Evolutionary conservation across 768 basidiomycete species (phyloP).

Genomic region (Termitomyces heimii): DNA sequence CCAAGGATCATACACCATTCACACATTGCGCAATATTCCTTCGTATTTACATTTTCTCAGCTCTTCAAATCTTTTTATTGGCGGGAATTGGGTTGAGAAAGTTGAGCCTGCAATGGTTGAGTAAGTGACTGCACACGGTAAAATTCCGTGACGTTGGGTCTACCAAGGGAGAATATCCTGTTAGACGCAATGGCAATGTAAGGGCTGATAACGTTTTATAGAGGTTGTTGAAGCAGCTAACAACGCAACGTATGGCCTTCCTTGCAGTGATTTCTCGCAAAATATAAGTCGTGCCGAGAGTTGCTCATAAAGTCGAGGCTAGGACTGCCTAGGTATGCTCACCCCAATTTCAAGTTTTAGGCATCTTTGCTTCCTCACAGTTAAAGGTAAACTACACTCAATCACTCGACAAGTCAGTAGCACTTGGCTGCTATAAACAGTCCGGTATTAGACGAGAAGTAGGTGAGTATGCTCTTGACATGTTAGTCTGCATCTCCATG

Average conservation of each 20-base stretch:
- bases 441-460: conserved; percentile 21
- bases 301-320: conserved; percentile 17
- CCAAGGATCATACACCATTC: no score
- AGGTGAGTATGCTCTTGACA: conserved; percentile 21
- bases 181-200: conserved; percentile 21
- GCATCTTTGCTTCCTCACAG: neutral
- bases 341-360: neutral
- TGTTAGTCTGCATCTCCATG: conserved; percentile 6
- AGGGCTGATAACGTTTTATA: neutral
- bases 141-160: no score
- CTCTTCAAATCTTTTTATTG: no score
- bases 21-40: no score
- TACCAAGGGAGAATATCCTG: no score
- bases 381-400: conserved; percentile 17
- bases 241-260: conserved; percentile 15
- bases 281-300: conserved; percentile 15
- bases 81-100: no score
- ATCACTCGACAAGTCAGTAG: conserved; percentile 9
- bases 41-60: no score
- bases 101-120: no score
- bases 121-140: no score
- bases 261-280: conserved; percentile 15
- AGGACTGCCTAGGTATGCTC: conserved; percentile 13
- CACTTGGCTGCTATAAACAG: conserved; percentile 24
- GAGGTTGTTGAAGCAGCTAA: conserved; percentile 19